A percentile compares a stretch with the other conserved stretches of the same genome.
Conservation (phyloP, 768 basidiomycete genomes). For the Collybia sordida region DNA sequence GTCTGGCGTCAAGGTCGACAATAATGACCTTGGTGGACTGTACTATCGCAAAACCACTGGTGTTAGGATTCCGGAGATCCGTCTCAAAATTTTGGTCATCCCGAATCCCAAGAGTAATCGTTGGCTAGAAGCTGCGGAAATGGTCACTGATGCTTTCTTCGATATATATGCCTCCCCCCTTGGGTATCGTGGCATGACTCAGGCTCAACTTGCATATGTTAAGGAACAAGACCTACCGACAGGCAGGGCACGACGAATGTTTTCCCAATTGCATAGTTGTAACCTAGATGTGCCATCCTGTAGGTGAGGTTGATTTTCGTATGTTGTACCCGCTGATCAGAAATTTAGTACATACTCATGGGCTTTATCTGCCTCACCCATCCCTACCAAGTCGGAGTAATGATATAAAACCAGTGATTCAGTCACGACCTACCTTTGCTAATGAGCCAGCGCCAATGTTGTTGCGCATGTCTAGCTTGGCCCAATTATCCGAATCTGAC, state of each 20-base stretch:
- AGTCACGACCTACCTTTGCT: neutral
- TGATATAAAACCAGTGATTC: neutral
- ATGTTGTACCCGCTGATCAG: conserved; percentile 11
- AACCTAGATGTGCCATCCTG: conserved; percentile 13
- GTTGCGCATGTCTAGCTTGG: conserved; percentile 15
- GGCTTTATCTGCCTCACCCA: conserved; percentile 47
- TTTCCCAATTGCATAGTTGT: conserved; percentile 23
- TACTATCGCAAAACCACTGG: conserved; percentile 64
- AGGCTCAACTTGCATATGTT: conserved; percentile 65
- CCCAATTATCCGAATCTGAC: conserved; percentile 61
- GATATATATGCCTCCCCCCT: conserved; percentile 70
- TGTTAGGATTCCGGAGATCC: conserved; percentile 52
- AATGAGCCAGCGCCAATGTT: conserved; percentile 3
- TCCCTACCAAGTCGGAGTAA: conserved; percentile 13
- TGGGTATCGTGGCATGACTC: conserved; percentile 51
- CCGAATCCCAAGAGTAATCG: conserved; percentile 35
- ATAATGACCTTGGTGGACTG: conserved; percentile 74
- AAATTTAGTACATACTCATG: conserved; percentile 37
- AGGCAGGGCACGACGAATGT: conserved; percentile 57
- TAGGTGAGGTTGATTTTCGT: conserved; percentile 4
- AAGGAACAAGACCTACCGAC: conserved; percentile 69
- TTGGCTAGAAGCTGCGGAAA: conserved; percentile 69
- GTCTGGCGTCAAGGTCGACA: conserved; percentile 61
- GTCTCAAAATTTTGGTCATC: conserved; percentile 49
- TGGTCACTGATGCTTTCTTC: conserved; percentile 53